Evolutionary conservation across 352 stramenopile genomes (phyloP).

Genomic region (Phytophthora brassicae): DNA sequence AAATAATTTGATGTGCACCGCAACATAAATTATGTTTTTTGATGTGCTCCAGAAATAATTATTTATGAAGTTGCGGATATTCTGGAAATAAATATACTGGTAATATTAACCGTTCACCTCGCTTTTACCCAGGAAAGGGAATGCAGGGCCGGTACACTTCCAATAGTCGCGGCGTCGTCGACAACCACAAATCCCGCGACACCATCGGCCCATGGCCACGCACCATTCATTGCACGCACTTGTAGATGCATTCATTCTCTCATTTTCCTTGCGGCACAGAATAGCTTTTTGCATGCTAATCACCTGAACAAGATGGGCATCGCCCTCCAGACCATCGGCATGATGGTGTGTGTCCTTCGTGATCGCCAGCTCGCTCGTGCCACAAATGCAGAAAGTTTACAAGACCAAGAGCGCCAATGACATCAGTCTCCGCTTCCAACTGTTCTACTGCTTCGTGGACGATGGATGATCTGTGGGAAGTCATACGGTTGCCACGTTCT

Average conservation of each 20-base stretch:
- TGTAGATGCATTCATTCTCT: slow-evolving; percentile 12
- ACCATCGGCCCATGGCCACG: slow-evolving; percentile 15
- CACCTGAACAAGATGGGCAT: slow-evolving; percentile 29
- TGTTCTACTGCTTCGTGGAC: slow-evolving; percentile 48
- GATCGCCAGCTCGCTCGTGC: slow-evolving; percentile 56
- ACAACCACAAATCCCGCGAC: slow-evolving; percentile 13
- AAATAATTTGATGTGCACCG: no score
- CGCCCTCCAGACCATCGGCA: slow-evolving; percentile 55
- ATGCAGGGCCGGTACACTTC: slow-evolving; percentile 10
- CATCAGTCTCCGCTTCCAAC: slow-evolving; percentile 51
- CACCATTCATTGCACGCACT: background rate
- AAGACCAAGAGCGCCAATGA: slow-evolving; percentile 62
- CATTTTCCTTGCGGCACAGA: slow-evolving; percentile 7
- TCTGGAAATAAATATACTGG: no score
- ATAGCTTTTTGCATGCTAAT: background rate
- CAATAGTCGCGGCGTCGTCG: slow-evolving; percentile 24
- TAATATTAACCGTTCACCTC: no score
- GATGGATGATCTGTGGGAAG: slow-evolving; percentile 35
- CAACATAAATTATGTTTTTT: no score
- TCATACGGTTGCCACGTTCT: background rate
- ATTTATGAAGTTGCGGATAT: no score
- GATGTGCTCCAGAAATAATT: no score
- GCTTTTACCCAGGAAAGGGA: slow-evolving; percentile 9
- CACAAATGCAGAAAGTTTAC: slow-evolving; percentile 64
- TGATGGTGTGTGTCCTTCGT: slow-evolving; percentile 65